A percentile compares a stretch with the other conserved stretches of the same genome.
Evolutionary conservation across 257 asterid species (phyloP).

Genomic region (Fraxinus cuspidata): DNA sequence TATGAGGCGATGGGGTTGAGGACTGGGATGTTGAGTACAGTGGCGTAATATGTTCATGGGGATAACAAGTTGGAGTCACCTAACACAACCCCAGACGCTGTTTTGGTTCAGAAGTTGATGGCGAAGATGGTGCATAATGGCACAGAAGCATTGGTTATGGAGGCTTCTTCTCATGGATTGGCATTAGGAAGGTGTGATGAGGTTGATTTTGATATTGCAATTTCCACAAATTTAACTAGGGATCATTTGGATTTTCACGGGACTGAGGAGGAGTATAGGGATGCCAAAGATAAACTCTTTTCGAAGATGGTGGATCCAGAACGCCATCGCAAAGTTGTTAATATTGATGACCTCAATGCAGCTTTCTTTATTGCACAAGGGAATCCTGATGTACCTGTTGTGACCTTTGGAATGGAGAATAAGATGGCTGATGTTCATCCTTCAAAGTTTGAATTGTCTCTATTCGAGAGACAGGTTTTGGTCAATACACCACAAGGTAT

Average conservation of each 20-base stretch:
- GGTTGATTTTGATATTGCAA: conserved; percentile 89
- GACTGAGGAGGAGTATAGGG: conserved; percentile 66
- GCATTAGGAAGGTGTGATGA: conserved; percentile 69
- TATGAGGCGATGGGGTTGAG: conserved; percentile 97
- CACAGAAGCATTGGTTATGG: conserved; percentile 87
- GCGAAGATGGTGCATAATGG: conserved; percentile 93
- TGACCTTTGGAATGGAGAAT: conserved; percentile 83
- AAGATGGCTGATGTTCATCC: conserved; percentile 86
- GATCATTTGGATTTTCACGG: conserved; percentile 76
- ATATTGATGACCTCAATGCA: conserved; percentile 80
- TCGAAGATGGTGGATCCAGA: conserved; percentile 80
- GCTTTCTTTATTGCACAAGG: conserved; percentile 73
- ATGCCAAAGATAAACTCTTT: conserved; percentile 68
- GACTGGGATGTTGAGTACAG: conserved; percentile 87
- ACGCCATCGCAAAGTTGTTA: conserved; percentile 79
- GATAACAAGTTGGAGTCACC: conserved; percentile 72
- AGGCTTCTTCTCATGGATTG: conserved; percentile 68
- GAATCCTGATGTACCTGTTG: conserved; percentile 74
- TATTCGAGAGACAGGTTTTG: conserved; percentile 91
- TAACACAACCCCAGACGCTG: conserved; percentile 59
- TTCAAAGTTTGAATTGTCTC: conserved; percentile 72
- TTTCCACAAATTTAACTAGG: conserved; percentile 69
- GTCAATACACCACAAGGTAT: conserved; percentile 90
- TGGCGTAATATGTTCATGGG: conserved; percentile 71
- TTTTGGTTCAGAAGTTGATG: conserved; percentile 79